Evolutionary conservation across 805 yeast species (phyloP).

Genomic region (Ogataea polymorpha): DNA sequence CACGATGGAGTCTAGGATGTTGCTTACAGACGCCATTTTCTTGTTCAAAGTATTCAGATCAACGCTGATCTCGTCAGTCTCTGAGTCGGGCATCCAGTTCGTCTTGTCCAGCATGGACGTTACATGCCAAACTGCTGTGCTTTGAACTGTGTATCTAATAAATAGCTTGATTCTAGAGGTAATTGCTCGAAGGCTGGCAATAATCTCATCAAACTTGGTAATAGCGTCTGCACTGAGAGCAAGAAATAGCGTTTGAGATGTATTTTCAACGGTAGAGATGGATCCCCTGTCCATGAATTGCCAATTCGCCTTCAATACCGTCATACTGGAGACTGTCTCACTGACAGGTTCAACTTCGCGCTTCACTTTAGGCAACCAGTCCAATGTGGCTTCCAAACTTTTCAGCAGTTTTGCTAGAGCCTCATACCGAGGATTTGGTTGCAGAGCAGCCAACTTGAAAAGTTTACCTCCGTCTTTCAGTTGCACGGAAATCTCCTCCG

Average conservation of each 20-base stretch:
- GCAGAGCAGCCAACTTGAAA: conserved; percentile 32
- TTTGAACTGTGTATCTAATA: conserved; percentile 56
- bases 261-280: conserved; percentile 1
- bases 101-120: conserved; percentile 46
- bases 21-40: conserved; percentile 45
- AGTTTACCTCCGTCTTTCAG: conserved; percentile 27
- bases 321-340: conserved; percentile 15
- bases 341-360: conserved; percentile 31
- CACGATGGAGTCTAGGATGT: conserved; percentile 35
- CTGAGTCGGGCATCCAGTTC: conserved; percentile 49
- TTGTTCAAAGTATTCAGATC: conserved; percentile 50
- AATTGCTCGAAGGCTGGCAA: conserved; percentile 35
- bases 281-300: conserved; percentile 19
- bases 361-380: conserved; percentile 58
- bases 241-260: conserved; percentile 16
- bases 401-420: conserved; percentile 51
- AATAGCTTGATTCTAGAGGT: conserved; percentile 41
- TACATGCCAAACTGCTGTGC: conserved; percentile 50
- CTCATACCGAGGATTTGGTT: conserved; percentile 48
- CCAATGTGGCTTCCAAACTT: conserved; percentile 53
- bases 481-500: conserved; percentile 30
- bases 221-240: conserved; percentile 29
- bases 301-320: conserved; percentile 32
- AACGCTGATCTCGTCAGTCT: conserved; percentile 59
- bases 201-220: conserved; percentile 36